Evolutionary conservation across 441 rosid species (phyloP).

Genomic region (Sinapis alba): DNA sequence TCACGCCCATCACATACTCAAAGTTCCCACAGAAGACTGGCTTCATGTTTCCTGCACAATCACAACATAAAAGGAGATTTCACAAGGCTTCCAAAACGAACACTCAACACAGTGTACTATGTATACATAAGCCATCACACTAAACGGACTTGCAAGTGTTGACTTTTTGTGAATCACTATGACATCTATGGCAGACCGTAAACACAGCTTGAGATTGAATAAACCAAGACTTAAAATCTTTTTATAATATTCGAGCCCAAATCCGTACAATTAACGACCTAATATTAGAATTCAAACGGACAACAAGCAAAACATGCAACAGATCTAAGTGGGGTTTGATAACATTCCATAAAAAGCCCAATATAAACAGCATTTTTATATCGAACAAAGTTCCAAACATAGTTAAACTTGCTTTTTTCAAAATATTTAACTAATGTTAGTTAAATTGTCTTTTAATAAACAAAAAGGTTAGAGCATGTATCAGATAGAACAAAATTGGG

Average conservation of each 20-base stretch:
- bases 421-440: neutral
- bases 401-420: neutral
- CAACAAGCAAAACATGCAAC: neutral
- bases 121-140: neutral
- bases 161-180: neutral
- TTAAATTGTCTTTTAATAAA: too few relatives aligned
- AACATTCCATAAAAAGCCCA: neutral
- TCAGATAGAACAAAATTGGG: too few relatives aligned
- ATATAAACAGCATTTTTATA: neutral
- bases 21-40: slow-evolving; percentile 96
- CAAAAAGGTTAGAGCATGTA: too few relatives aligned
- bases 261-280: neutral
- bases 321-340: neutral
- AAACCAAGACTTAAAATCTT: too few relatives aligned
- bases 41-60: slow-evolving; percentile 51
- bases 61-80: neutral
- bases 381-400: neutral
- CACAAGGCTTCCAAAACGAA: neutral
- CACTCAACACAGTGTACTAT: neutral
- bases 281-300: neutral
- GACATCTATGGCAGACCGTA: neutral
- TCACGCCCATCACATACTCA: slow-evolving; percentile 92
- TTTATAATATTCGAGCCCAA: neutral
- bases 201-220: too few relatives aligned
- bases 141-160: neutral